Base-by-base conservation (phyloP, 306 rosid species). In the Lathyrus sativus region DNA sequence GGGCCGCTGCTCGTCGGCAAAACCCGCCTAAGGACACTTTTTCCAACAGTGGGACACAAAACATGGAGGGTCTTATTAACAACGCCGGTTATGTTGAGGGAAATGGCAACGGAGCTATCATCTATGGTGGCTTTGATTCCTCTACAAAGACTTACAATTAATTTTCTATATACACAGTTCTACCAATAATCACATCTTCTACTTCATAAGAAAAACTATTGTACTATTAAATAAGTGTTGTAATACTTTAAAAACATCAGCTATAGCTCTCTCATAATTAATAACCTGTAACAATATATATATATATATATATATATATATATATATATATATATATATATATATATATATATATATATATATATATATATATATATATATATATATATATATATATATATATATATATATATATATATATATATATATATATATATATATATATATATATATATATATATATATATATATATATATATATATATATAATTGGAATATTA, bases 31-130 rank as follows among this genome's bases (percentile, higher is more conserved):
- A n/a, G 17, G 19, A 9, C 15, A 5, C 74, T 6, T n/a, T 48
- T 12, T 11, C 12, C 57, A 57, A 71, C 28, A 11, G 44, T 0
- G 78, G 82, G 28, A 41, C 65, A 24, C 82, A 42, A 9, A 33
- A 58, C 53, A 50, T 72, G 70, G 19, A 24, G 7, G 82, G 74
- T 67, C 78, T 59, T 43, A 66, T 72, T 19, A 72, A 78, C 74
- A 78, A 78, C 66, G 7, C 66, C 7, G 82, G 82, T 41, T 66
- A 42, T 44, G 62, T 41, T 15, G 0, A 29, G 13, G 82, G 82
- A 28, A 41, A 78, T 26, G 74, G 74, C 65, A 78, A 78, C 38
- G 82, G 78, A 50, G 29, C 60, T 44, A 18, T 78, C 65, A 3
- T 78, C 59, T 31, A 31, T 29, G 82, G 82, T 6, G 6, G 17